These are phyloP conservation scores for Aspergillus terreus DNA, from an alignment of 2,329 filamentous ascomycete species.

Conservation along the genomic window DNA sequence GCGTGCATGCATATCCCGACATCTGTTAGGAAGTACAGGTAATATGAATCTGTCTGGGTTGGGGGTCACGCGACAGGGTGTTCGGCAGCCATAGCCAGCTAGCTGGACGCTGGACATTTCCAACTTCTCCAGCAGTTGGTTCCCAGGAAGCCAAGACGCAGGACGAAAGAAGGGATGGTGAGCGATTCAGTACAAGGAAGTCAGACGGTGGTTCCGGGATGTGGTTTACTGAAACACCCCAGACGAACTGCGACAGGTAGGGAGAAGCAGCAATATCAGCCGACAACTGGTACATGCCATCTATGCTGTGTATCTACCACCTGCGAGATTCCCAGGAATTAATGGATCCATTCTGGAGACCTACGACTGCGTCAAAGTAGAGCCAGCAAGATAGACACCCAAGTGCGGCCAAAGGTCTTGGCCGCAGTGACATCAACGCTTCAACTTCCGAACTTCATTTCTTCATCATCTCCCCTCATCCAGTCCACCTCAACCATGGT, in stretches of 20 bases:
- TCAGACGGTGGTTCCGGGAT: not conserved
- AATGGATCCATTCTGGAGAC: not conserved
- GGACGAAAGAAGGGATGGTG: no score
- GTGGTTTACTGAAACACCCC: not conserved
- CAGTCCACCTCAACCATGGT: conserved; percentile 62
- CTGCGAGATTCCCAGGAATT: not conserved
- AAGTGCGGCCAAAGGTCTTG: conserved; percentile 2
- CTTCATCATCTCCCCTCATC: conserved; percentile 6
- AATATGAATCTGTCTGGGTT: no score
- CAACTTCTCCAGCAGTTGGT: no score
- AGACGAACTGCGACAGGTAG: not conserved
- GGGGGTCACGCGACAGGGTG: no score
- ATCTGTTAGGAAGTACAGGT: no score
- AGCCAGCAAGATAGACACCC: not conserved
- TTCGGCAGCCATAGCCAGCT: no score
- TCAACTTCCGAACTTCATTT: conserved; percentile 10
- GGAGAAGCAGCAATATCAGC: not conserved
- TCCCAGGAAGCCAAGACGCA: no score
- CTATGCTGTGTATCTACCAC: not conserved
- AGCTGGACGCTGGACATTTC: no score
- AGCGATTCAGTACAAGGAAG: not conserved
- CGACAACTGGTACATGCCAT: not conserved
- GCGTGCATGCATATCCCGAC: no score
- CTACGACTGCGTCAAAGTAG: not conserved
- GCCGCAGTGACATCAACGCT: conserved; percentile 17